These are phyloP conservation scores for Colletotrichum gloeosporioides DNA, from an alignment of 2,329 filamentous ascomycete genomes.

Conservation along the genomic window DNA sequence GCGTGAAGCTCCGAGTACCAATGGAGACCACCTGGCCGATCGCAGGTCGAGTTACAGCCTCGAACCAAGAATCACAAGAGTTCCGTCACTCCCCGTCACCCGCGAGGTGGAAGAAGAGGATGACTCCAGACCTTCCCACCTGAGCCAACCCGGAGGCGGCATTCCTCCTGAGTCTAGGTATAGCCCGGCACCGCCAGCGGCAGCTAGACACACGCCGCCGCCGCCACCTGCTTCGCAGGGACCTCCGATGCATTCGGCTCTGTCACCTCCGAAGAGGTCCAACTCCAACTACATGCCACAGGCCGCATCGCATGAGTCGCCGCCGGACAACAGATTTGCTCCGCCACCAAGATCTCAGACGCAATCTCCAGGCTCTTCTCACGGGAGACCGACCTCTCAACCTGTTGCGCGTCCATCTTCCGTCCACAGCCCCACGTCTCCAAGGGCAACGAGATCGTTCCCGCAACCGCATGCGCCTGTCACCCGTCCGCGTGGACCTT, in stretches of 20 bases:
- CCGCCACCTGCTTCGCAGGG: slow-evolving; percentile 49
- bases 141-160: slow-evolving; percentile 17
- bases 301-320: slow-evolving; percentile 10
- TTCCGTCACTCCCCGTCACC: slow-evolving; percentile 65
- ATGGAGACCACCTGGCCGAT: slow-evolving; percentile 50
- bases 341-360: slow-evolving; percentile 67
- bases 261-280: slow-evolving; percentile 63
- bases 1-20: slow-evolving; percentile 31
- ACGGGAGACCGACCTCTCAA: slow-evolving; percentile 45
- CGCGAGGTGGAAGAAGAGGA: slow-evolving; percentile 68
- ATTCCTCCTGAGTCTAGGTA: slow-evolving; percentile 39
- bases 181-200: slow-evolving; percentile 38
- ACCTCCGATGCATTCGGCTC: slow-evolving; percentile 42
- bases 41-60: slow-evolving; percentile 58
- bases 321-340: slow-evolving; percentile 47
- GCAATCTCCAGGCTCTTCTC: slow-evolving; percentile 61
- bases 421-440: slow-evolving; percentile 50
- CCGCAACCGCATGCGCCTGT: slow-evolving; percentile 33
- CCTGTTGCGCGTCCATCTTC: slow-evolving; percentile 60
- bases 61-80: slow-evolving; percentile 59
- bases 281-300: slow-evolving; percentile 58
- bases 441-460: slow-evolving; percentile 26
- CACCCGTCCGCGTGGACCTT: slow-evolving; percentile 55
- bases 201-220: slow-evolving; percentile 54
- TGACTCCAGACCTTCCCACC: slow-evolving; percentile 25